Evolutionary conservation across 441 rosid species (phyloP).

Genomic region (Gossypium aridum): DNA sequence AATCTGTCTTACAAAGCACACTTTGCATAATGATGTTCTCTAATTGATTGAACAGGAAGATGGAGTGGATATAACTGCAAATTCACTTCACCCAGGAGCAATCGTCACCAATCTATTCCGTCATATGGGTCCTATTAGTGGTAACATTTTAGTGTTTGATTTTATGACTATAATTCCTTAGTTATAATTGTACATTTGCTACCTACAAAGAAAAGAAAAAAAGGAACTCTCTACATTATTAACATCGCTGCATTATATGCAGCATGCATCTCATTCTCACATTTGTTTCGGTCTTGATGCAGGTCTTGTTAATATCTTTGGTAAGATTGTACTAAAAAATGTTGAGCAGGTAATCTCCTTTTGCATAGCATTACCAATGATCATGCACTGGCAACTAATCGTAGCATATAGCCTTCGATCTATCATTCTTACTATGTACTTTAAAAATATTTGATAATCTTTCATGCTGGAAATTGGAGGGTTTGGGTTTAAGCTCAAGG

Average conservation of each 20-base stretch:
- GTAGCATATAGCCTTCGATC: not conserved
- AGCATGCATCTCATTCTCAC: not conserved
- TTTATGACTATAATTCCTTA: not conserved
- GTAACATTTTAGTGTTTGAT: constrained; percentile 21
- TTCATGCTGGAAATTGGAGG: not conserved
- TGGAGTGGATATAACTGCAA: constrained; percentile 34
- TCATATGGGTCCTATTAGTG: constrained; percentile 24
- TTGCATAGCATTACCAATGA: not conserved
- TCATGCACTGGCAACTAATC: not conserved
- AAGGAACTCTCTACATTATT: no score
- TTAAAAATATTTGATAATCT: not conserved
- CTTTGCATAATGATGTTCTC: not conserved
- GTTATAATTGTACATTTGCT: not conserved
- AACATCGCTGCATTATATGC: not conserved
- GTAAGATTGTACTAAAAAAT: constrained; percentile 43
- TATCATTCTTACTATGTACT: not conserved
- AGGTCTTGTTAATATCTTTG: constrained; percentile 37
- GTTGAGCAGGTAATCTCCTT: constrained; percentile 48
- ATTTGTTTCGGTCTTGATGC: constrained; percentile 16
- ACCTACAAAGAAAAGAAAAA: no score
- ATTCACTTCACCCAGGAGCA: constrained; percentile 48
- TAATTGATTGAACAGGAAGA: constrained; percentile 35
- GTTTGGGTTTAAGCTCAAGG: no score
- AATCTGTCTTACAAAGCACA: not conserved
- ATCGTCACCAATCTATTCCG: constrained; percentile 53